Evolutionary conservation across 2,329 filamentous ascomycete genomes (phyloP).

Genomic region (Daldinia sp.): DNA sequence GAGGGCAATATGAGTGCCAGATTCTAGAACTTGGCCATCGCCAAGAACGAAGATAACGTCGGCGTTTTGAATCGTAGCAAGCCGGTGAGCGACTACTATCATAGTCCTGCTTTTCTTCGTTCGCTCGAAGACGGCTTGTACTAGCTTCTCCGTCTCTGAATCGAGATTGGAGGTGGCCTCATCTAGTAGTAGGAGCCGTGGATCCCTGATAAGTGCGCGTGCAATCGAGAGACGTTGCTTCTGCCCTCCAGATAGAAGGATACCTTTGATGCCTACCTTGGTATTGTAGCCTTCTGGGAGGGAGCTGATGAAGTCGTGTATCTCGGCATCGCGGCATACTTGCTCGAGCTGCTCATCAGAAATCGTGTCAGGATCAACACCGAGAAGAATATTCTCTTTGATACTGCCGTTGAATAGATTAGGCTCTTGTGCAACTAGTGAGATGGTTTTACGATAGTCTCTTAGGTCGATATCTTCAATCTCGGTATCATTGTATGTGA

Average conservation of each 20-base stretch:
- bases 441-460: slow-evolving; percentile 69
- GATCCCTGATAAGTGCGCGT: slow-evolving; percentile 70
- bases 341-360: slow-evolving; percentile 60
- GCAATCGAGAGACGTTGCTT: slow-evolving; percentile 78
- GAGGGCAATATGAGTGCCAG: slow-evolving; percentile 60
- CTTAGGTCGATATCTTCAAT: slow-evolving; percentile 66
- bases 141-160: slow-evolving; percentile 61
- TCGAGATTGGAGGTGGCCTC: slow-evolving; percentile 77
- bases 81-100: slow-evolving; percentile 77
- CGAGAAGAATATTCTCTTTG: slow-evolving; percentile 73
- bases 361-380: slow-evolving; percentile 63
- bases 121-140: slow-evolving; percentile 72
- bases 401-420: slow-evolving; percentile 69
- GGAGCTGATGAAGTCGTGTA: slow-evolving; percentile 74
- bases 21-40: slow-evolving; percentile 65
- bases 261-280: slow-evolving; percentile 71
- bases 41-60: slow-evolving; percentile 82
- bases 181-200: slow-evolving; percentile 71
- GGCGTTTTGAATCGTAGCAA: slow-evolving; percentile 80
- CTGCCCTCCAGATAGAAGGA: slow-evolving; percentile 72
- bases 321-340: slow-evolving; percentile 67
- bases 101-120: slow-evolving; percentile 69
- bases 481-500: slow-evolving; percentile 69
- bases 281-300: slow-evolving; percentile 75
- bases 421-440: slow-evolving; percentile 78